Evolutionary conservation across 2,329 filamentous ascomycete genomes (phyloP), one percentile per base, ranked within the genome.

Genomic region (Botrytis deweyae): DNA sequence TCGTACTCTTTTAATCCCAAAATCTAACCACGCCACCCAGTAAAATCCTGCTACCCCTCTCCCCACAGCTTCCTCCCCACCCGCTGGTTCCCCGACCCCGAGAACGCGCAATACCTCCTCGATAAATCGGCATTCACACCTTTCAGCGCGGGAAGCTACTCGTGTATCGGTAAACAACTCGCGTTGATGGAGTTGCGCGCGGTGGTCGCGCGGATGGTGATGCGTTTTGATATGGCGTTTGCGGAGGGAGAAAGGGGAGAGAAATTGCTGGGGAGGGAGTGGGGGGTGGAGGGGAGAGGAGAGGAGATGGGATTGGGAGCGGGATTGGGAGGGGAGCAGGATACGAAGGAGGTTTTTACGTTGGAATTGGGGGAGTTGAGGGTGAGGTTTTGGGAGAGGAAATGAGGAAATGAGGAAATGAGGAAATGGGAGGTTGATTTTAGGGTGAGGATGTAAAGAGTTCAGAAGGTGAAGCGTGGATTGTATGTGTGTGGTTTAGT

Each of bases 131-230:
- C 78, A 4, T 82, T 79, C 49, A 77, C 77, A 20, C 80, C 81
- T 1, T 82, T 81, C 66, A 72, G 74, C 40, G 74, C 78, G 18
- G 76, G 77, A 61, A 75, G 18, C 4, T 81, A 81, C 63, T 77
- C 76, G 25, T 83, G 81, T 70, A 75, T 78, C 1, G 81, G 81
- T 1, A 81, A 80, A 68, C 77, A 78, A 5, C 71, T 83, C 2
- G 82, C 81, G 10, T 73, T 82, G 70, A 78, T 81, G 76, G 79
- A 81, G 33, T 72, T 83, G 55, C 77, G 81, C 3, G 76, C 79
- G 36, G 74, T 79, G 20, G 65, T 81, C 3, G 76, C 76, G 29
- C 16, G 42, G 33, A 7, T 66, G 20, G 44, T 66, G 3, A 49
- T 16, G 33, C 16, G 12, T 3, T 66, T 66, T n/a, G 44, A 66